phyloP scores from a whole-genome alignment of 768 basidiomycete genomes.

The Leucocoprinus leucothites region DNA sequence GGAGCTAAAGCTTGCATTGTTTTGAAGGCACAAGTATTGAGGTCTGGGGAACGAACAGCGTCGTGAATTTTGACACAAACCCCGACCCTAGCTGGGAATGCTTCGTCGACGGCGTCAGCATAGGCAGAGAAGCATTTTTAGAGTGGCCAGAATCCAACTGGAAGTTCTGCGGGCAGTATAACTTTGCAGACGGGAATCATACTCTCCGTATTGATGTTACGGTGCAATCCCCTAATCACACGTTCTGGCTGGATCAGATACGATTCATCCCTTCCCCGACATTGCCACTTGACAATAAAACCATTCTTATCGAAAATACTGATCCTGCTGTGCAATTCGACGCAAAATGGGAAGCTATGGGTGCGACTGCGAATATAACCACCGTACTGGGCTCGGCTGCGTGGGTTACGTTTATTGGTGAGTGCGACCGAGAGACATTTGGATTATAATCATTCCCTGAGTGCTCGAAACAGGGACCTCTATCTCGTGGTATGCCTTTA shows the following conservation, averaged over 20 bases:
- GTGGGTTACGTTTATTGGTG: constrained; percentile 22
- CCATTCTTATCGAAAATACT: constrained; percentile 18
- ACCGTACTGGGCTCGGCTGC: constrained; percentile 12
- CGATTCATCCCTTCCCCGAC: constrained; percentile 20
- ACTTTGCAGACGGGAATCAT: constrained; percentile 22
- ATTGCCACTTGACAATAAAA: constrained; percentile 14
- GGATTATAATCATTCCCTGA: constrained; percentile 16
- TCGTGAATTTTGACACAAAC: constrained; percentile 16
- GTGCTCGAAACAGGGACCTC: constrained; percentile 2
- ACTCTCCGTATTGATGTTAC: constrained; percentile 20
- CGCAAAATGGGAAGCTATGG: constrained; percentile 20
- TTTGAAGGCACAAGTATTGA: constrained; percentile 14
- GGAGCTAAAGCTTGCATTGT: not conserved
- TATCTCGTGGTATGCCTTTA: constrained; percentile 12
- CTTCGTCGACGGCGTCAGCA: not conserved
- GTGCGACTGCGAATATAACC: constrained; percentile 19
- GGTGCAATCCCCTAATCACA: constrained; percentile 10
- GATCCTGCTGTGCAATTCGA: constrained; percentile 21
- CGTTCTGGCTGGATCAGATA: constrained; percentile 27
- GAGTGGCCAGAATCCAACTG: constrained; percentile 23
- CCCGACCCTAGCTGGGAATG: constrained; percentile 17
- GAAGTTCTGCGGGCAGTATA: constrained; percentile 19
- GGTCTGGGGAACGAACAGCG: constrained; percentile 14
- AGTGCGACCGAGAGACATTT: not conserved
- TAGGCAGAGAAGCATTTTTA: constrained; percentile 17